phyloP scores from a whole-genome alignment of 176 grass and related monocot genomes.

The Zoysia pacifica region DNA sequence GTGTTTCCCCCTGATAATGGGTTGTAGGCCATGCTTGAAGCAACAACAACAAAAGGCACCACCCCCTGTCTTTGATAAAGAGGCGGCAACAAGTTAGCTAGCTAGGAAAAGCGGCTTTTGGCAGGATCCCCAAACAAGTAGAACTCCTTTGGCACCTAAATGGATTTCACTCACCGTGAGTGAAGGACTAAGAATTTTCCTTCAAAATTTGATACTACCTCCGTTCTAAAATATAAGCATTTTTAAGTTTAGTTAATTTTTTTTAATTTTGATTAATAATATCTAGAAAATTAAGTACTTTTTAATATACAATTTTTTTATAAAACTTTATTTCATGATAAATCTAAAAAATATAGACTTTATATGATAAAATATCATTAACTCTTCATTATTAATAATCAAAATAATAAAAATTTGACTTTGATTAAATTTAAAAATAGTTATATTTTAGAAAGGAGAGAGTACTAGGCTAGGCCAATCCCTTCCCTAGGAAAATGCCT shows the following conservation, averaged over 20 bases:
- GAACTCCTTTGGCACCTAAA: slow-evolving; percentile 39
- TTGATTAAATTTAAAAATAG: no score
- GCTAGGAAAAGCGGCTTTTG: slow-evolving; percentile 15
- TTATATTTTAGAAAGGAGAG: no score
- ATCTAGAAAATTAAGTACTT: no score
- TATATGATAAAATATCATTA: no score
- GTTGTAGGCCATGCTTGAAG: slow-evolving; percentile 46
- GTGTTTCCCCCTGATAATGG: background rate
- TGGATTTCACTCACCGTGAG: slow-evolving; percentile 38
- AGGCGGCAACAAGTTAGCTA: slow-evolving; percentile 23
- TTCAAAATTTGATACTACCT: slow-evolving; percentile 36
- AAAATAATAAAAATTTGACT: no score
- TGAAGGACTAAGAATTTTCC: slow-evolving; percentile 18
- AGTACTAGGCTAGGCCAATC: slow-evolving; percentile 25
- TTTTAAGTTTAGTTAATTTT: no score
- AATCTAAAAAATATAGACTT: no score
- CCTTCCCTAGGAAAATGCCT: slow-evolving; percentile 30
- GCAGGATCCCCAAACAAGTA: slow-evolving; percentile 28
- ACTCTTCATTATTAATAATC: no score
- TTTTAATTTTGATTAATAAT: no score
- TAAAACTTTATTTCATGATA: no score
- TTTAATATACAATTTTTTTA: no score
- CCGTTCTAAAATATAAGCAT: no score
- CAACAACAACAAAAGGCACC: slow-evolving; percentile 38
- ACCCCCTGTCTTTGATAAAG: slow-evolving; percentile 10